phyloP scores from a whole-genome alignment of 2,329 filamentous ascomycete genomes.

The Neurospora sp. region DNA sequence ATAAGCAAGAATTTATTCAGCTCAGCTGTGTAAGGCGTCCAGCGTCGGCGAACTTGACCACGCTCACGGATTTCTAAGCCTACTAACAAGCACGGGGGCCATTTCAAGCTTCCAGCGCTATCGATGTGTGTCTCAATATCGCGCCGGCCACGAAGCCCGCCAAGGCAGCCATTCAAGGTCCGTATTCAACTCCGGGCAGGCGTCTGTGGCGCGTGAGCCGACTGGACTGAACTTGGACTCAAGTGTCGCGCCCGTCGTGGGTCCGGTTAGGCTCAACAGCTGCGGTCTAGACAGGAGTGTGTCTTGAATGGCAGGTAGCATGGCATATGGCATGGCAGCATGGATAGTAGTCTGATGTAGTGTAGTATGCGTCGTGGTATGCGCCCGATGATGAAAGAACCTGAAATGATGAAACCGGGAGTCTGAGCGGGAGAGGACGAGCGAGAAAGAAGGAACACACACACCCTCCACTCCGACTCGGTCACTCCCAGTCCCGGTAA shows the following conservation, averaged over 20 bases:
- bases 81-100: not conserved
- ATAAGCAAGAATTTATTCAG: not conserved
- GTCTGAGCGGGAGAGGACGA: constrained; percentile 9
- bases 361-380: not conserved
- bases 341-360: not conserved
- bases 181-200: not conserved
- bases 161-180: not conserved
- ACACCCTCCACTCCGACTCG: not conserved
- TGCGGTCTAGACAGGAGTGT: not conserved
- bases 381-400: constrained; percentile 15
- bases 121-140: not conserved
- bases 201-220: not conserved
- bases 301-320: not conserved
- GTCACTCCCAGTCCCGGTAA: not conserved
- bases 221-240: not conserved
- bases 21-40: not conserved
- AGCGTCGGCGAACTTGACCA: not conserved
- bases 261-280: not conserved
- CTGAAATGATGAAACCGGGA: constrained; percentile 18
- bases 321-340: not conserved
- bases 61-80: not conserved
- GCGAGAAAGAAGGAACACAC: constrained; percentile 1
- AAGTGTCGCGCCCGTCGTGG: not conserved
- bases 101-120: not conserved
- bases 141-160: not conserved